Evolutionary conservation across 805 yeast species (phyloP).

Genomic region (Candida koratica): DNA sequence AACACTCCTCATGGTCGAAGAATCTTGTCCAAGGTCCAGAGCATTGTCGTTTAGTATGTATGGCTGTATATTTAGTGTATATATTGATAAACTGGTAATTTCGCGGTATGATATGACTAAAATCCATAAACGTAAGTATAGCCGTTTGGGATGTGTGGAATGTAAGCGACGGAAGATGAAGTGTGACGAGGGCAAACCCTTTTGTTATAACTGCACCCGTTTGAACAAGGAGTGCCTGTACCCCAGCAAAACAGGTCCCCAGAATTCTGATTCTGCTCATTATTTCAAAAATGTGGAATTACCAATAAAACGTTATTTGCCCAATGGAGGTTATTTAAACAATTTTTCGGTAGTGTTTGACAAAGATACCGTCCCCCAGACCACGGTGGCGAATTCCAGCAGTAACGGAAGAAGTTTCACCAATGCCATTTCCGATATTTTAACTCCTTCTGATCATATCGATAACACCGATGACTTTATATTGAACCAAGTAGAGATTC

Average conservation of each 20-base stretch:
- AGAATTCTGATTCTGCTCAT: not conserved
- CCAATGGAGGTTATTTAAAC: conserved; percentile 13
- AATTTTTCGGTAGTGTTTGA: conserved; percentile 2
- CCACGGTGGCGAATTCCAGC: not conserved
- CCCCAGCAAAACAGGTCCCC: not conserved
- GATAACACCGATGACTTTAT: conserved; percentile 5
- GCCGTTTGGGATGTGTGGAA: conserved; percentile 40
- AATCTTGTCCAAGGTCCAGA: conserved; percentile 63
- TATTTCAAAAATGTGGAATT: conserved; percentile 4
- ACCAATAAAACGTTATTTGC: conserved; percentile 12
- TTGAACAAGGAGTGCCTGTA: conserved; percentile 32
- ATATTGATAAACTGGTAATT: conserved; percentile 1
- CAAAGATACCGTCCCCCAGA: not conserved
- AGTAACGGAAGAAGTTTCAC: conserved; percentile 6
- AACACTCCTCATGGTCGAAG: conserved; percentile 96
- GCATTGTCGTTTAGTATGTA: conserved; percentile 10
- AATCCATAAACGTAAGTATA: conserved; percentile 35
- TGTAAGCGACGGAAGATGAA: conserved; percentile 43
- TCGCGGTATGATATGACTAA: conserved; percentile 1
- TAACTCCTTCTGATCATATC: too few relatives aligned
- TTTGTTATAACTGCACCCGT: conserved; percentile 34
- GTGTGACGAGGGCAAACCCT: conserved; percentile 39
- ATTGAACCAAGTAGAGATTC: conserved; percentile 6
- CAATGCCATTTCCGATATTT: conserved; percentile 16
- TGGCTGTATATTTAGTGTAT: conserved; percentile 11